phyloP scores from a whole-genome alignment of 768 basidiomycete genomes.

The Xerocomus spinulosus region DNA sequence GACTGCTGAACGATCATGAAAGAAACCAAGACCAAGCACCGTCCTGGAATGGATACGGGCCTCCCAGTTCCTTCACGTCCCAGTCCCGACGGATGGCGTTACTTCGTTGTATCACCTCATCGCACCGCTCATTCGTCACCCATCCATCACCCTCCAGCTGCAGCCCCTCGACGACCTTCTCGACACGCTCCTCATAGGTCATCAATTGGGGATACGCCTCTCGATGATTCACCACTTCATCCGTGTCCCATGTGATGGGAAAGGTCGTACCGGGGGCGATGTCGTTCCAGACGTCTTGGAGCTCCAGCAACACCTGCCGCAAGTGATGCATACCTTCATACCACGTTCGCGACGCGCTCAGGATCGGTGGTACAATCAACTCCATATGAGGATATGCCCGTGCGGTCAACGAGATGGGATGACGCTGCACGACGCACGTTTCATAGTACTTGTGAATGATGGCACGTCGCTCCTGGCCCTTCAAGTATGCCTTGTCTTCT shows the following conservation, averaged over 20 bases:
- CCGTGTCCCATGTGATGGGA: neutral
- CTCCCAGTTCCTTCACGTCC: neutral
- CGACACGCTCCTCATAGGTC: neutral
- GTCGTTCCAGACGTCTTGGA: neutral
- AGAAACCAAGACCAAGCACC: neutral
- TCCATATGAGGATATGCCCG: neutral
- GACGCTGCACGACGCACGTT: neutral
- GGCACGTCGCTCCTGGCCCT: conserved; percentile 2
- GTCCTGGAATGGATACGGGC: neutral
- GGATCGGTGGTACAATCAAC: neutral
- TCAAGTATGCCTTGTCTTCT: neutral
- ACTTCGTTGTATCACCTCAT: neutral
- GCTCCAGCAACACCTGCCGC: conserved; percentile 1
- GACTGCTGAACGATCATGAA: too few species aligned
- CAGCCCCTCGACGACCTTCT: neutral
- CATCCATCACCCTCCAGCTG: neutral
- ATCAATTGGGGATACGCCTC: neutral
- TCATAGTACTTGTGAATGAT: conserved; percentile 7
- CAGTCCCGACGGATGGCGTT: neutral
- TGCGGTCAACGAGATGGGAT: neutral
- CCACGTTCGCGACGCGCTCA: conserved; percentile 4
- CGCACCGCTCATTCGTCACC: neutral
- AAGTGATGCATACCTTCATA: conserved; percentile 2
- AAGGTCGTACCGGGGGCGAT: neutral
- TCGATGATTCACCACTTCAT: neutral